Evolutionary conservation across 148 eudicot genomes (phyloP).

Genomic region (Beta vulgaris): DNA sequence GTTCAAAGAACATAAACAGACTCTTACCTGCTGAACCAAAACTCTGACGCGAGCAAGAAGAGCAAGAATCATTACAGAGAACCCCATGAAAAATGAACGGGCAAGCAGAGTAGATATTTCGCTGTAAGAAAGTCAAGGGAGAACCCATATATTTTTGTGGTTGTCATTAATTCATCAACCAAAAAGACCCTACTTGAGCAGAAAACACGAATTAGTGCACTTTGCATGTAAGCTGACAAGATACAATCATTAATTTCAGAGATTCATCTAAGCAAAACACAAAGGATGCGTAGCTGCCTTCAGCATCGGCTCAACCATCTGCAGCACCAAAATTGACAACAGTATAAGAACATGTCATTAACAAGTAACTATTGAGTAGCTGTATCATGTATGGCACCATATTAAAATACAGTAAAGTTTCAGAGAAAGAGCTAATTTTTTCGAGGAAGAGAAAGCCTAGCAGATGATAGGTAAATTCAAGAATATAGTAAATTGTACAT

Average conservation of each 20-base stretch:
- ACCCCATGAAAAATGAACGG: constrained; percentile 81
- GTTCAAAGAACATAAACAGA: background rate
- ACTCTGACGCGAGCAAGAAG: constrained; percentile 88
- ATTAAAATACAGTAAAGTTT: background rate
- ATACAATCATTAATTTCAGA: background rate
- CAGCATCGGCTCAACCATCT: constrained; percentile 94
- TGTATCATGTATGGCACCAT: background rate
- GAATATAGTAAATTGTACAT: background rate
- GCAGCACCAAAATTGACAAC: constrained; percentile 32
- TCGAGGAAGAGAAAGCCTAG: background rate
- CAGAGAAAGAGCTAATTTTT: background rate
- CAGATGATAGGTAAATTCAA: background rate
- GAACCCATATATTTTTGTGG: background rate
- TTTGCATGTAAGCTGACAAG: constrained; percentile 1
- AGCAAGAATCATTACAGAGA: constrained; percentile 64
- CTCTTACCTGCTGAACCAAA: constrained; percentile 89
- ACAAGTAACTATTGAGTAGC: background rate
- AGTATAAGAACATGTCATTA: constrained; percentile 14
- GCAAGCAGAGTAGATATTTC: constrained; percentile 87
- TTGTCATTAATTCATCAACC: background rate
- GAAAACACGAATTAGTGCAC: background rate
- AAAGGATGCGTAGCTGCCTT: constrained; percentile 95
- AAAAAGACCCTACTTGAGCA: background rate
- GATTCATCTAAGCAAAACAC: background rate
- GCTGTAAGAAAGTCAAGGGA: constrained; percentile 59